Evolutionary conservation across 2,329 filamentous ascomycete genomes (phyloP), one percentile per base, ranked within the genome.

Genomic region (Capronia americana): DNA sequence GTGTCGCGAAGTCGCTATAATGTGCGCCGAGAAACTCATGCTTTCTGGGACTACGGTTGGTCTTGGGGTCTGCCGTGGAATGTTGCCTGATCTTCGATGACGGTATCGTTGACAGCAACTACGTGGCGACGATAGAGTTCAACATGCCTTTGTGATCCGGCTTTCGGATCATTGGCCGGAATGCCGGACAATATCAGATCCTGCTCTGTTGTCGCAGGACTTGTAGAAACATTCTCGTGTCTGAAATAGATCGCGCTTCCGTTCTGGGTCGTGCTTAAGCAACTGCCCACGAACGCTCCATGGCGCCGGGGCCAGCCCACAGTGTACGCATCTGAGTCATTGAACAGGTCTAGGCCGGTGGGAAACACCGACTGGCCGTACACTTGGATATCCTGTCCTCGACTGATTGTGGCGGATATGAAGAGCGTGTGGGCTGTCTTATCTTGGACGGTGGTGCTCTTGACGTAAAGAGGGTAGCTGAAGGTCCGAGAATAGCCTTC

Each of bases 381-480:
- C 14, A 50, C 46, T 14, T 59, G 41, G 30, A 59, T 50, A 3
- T 28, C 26, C 7, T 48, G 57, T 20, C 26, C 41, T 30, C 57
- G 44, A 4, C 12, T 24, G 24, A 59, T 20, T 7, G 24, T 20
- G 14, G 44, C 57, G 38, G 57, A 34, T n/a, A 59, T 59, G 44
- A 44, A 59, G 5, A 59, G 57, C 11, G 57, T 48, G 14, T 32
- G 23, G 4, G 41, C 57, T 2, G 24, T 14, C 17, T 50, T 50
- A 14, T 59, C 11, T 20, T 59, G 41, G 28, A 50, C 26, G 41
- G 30, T 5, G 3, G 57, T 59, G 44, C 57, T 59, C 26, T 51
- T 59, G n/a, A 59, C 57, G 26, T 11, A 59, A n/a, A 59, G 57
- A 4, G 57, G 57, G 46, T 59, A 59, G 14, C 23, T 30, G n/a